phyloP scores from a whole-genome alignment of 2,329 filamentous ascomycete species.

The Aureobasidium vineae region DNA sequence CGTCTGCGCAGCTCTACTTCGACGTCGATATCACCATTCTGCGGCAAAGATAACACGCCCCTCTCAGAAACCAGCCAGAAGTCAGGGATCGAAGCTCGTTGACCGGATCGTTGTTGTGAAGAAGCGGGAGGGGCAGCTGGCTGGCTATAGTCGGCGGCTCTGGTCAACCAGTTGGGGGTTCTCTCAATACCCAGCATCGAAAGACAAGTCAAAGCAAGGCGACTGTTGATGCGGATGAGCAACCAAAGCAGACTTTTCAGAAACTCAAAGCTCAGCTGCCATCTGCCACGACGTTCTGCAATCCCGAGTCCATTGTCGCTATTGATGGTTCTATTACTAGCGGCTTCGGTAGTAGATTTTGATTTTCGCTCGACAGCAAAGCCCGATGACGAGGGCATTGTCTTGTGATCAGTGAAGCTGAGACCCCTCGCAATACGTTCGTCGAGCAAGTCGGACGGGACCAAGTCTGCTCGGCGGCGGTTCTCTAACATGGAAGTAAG shows the following conservation, averaged over 20 bases:
- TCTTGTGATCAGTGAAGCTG: constrained; percentile 39
- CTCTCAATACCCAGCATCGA: constrained; percentile 59
- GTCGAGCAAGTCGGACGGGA: constrained; percentile 46
- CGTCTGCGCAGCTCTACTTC: constrained; percentile 73
- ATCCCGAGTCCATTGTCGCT: constrained; percentile 69
- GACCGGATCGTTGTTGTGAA: constrained; percentile 26
- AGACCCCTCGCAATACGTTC: constrained; percentile 43
- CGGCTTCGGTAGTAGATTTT: constrained; percentile 30
- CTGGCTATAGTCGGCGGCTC: constrained; percentile 46
- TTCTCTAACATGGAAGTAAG: constrained; percentile 50
- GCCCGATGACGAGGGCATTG: constrained; percentile 44
- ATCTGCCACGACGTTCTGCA: constrained; percentile 72
- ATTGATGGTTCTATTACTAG: constrained; percentile 34
- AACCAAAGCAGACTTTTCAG: constrained; percentile 70
- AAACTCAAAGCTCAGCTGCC: constrained; percentile 74
- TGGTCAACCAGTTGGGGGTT: constrained; percentile 63
- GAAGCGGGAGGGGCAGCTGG: constrained; percentile 31
- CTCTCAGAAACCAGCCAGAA: constrained; percentile 55
- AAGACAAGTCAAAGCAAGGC: constrained; percentile 56
- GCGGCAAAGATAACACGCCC: constrained; percentile 56
- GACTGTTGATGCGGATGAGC: constrained; percentile 57
- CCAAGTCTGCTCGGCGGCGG: constrained; percentile 38
- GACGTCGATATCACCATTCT: constrained; percentile 69
- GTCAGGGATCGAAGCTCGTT: constrained; percentile 40
- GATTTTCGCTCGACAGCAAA: constrained; percentile 68